Conservation (phyloP, 2,329 filamentous ascomycete species). For the Diaporthe velutina region DNA sequence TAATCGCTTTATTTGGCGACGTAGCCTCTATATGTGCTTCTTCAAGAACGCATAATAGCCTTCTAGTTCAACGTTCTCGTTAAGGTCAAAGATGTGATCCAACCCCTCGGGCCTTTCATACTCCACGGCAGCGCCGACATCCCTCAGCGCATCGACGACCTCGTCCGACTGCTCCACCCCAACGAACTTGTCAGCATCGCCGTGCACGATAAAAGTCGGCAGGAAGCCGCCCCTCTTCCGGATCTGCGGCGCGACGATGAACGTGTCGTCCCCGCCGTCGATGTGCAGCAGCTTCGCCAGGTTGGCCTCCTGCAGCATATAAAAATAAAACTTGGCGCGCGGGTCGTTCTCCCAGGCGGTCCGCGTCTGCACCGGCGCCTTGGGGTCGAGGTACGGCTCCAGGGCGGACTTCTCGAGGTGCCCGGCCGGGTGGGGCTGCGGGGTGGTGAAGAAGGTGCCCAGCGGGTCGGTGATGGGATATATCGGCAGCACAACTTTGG, state of each 20-base stretch:
- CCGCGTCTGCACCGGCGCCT: not conserved
- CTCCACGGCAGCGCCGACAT: not conserved
- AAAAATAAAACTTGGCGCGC: not conserved
- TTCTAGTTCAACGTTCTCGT: not conserved
- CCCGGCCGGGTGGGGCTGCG: constrained; percentile 18
- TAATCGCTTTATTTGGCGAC: not conserved
- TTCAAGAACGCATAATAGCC: constrained; percentile 11
- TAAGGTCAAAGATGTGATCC: constrained; percentile 15
- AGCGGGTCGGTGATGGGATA: constrained; percentile 26
- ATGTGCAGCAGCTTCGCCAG: constrained; percentile 19
- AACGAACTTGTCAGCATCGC: constrained; percentile 11
- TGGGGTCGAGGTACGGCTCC: not conserved
- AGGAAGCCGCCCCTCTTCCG: not conserved
- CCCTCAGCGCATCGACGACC: constrained; percentile 3
- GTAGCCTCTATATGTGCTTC: not conserved
- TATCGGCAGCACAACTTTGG: constrained; percentile 10
- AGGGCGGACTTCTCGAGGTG: not conserved
- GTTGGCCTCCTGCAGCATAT: constrained; percentile 25
- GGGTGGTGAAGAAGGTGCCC: constrained; percentile 20
- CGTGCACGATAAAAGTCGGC: constrained; percentile 21
- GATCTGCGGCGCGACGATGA: constrained; percentile 23
- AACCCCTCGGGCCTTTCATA: constrained; percentile 6
- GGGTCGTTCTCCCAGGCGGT: not conserved
- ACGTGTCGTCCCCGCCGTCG: not conserved
- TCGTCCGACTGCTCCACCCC: constrained; percentile 24